phyloP scores from a whole-genome alignment of 164 flowering plant genomes.

The Paratinospora sagittata region DNA sequence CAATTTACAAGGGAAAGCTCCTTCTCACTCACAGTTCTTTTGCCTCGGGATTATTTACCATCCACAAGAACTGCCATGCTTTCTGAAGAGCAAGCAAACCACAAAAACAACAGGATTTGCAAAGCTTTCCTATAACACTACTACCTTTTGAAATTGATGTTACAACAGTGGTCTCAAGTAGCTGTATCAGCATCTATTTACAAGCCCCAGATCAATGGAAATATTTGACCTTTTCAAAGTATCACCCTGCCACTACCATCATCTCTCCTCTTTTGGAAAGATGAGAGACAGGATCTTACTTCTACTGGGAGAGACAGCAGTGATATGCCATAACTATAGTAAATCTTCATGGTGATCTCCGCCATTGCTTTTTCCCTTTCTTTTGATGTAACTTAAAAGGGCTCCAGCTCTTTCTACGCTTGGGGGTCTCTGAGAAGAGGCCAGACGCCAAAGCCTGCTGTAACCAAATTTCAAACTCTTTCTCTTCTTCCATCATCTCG shows the following conservation, averaged over 20 bases:
- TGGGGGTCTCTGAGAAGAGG: conserved; percentile 79
- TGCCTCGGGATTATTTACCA: neutral
- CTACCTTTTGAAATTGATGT: neutral
- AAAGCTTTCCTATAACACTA: neutral
- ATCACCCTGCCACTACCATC: neutral
- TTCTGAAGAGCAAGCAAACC: neutral
- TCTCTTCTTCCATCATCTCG: conserved; percentile 79
- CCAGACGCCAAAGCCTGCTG: conserved; percentile 95
- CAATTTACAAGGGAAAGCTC: conserved; percentile 1
- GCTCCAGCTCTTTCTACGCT: conserved; percentile 91
- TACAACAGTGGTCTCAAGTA: conserved; percentile 6
- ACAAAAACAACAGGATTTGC: conserved; percentile 3
- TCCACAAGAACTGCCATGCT: neutral
- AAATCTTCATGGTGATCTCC: conserved; percentile 35
- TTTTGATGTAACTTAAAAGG: conserved; percentile 74
- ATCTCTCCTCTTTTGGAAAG: neutral
- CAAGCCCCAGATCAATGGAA: conserved; percentile 8
- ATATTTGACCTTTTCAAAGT: conserved; percentile 3
- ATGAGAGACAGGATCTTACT: neutral
- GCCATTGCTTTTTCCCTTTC: conserved; percentile 72
- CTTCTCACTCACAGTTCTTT: neutral
- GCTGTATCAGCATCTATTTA: conserved; percentile 6
- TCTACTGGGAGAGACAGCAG: neutral
- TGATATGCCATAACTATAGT: neutral
- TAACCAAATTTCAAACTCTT: conserved; percentile 89